Conservation (phyloP, 1,139 yeast genomes). For the Debaryomyces sp. region DNA sequence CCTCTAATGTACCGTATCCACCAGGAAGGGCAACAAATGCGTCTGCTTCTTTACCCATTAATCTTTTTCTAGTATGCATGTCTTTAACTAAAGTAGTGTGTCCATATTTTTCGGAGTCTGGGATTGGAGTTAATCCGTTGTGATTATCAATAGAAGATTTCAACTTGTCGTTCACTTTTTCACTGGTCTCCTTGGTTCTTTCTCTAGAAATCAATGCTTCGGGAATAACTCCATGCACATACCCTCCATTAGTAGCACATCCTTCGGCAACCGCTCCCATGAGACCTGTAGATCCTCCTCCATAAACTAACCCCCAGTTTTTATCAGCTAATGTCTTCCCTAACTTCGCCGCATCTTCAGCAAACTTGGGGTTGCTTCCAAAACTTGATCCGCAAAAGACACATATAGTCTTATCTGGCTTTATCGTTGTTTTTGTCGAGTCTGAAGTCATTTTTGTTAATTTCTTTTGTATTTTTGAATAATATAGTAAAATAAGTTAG, state of each 20-base stretch:
- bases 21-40: conserved; percentile 93
- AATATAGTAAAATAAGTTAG: neutral
- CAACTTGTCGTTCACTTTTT: conserved; percentile 50
- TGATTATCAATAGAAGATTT: conserved; percentile 50
- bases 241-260: conserved; percentile 65
- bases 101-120: conserved; percentile 66
- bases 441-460: conserved; percentile 9
- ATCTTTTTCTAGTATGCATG: conserved; percentile 86
- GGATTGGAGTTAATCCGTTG: conserved; percentile 66
- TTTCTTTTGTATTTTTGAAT: neutral
- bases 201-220: conserved; percentile 78
- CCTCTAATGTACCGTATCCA: conserved; percentile 90
- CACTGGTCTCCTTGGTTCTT: conserved; percentile 48
- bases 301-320: conserved; percentile 81
- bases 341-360: conserved; percentile 57
- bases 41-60: conserved; percentile 87
- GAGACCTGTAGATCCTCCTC: conserved; percentile 87
- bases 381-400: conserved; percentile 87
- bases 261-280: conserved; percentile 86
- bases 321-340: conserved; percentile 61
- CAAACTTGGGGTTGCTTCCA: conserved; percentile 58
- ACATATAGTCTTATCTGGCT: conserved; percentile 57
- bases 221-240: conserved; percentile 87
- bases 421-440: conserved; percentile 21
- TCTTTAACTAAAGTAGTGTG: conserved; percentile 80